Conservation (phyloP, 1,284 basidiomycete species). For the Malassezia japonica region DNA sequence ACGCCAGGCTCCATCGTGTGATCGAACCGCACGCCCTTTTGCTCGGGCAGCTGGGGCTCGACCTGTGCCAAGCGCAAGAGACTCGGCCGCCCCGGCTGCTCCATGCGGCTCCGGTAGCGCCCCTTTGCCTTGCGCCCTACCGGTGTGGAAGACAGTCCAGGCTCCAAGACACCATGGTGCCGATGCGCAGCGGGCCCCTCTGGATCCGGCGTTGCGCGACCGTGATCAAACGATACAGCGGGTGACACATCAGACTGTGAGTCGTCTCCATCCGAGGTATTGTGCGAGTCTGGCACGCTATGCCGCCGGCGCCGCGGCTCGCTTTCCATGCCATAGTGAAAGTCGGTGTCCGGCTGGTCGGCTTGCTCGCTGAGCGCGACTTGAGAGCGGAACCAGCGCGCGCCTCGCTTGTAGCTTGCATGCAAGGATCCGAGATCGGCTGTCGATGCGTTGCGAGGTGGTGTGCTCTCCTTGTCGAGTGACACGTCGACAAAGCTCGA, state of each 20-base stretch:
- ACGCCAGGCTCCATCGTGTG: slow-evolving; percentile 7
- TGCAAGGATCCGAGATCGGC: not conserved
- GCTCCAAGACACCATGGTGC: too few species aligned
- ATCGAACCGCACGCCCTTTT: slow-evolving; percentile 6
- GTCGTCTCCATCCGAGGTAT: too few species aligned
- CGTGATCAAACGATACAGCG: too few species aligned
- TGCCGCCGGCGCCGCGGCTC: too few species aligned
- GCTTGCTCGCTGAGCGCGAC: not conserved
- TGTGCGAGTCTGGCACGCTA: too few species aligned
- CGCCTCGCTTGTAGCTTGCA: not conserved
- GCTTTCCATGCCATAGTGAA: too few species aligned
- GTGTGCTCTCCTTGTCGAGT: not conserved
- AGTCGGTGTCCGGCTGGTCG: too few species aligned
- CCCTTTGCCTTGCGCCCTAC: slow-evolving; percentile 3
- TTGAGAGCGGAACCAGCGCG: not conserved
- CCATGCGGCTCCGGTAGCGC: slow-evolving; percentile 11
- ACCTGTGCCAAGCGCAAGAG: not conserved
- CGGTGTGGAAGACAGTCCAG: too few species aligned
- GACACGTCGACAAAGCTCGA: not conserved
- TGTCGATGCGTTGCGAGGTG: not conserved
- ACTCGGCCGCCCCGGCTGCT: slow-evolving; percentile 3
- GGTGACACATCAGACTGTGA: too few species aligned
- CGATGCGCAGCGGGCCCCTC: too few species aligned
- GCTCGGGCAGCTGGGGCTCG: not conserved
- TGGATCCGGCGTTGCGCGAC: too few species aligned